Base-by-base conservation (phyloP, 139 green algal species). In the Chlamydomonas eustigma region DNA sequence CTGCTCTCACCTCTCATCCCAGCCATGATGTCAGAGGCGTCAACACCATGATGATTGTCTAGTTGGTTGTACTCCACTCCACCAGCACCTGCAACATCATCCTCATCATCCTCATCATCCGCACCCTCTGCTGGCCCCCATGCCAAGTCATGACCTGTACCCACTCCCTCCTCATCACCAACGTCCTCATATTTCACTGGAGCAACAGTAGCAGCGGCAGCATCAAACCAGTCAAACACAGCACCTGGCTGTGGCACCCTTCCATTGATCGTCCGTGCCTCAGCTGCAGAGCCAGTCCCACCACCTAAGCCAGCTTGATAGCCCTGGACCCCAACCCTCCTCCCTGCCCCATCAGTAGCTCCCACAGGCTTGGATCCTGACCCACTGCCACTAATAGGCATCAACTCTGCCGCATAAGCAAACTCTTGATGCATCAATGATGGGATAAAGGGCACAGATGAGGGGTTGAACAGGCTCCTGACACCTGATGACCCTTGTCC, bases 181-280 rank as follows among this genome's bases (percentile, higher is more conserved):
- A 39, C 39, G 34, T 63, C 5, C 31, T 76, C n/a, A 76, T 68
- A 5, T 5, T 22, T 32, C 58, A 32, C 73, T n/a, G n/a, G n/a
- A n/a, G n/a, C n/a, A 34, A 12, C 51, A n/a, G 37, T 77, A 50
- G 83, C 79, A 25, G 83, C 83, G 8, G 64, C 77, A 3, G 77
- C 77, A 58, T 83, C 84, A 4, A 44, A 5, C 35, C 66, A 76
- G 35, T 88, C 84, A 64, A 88, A 71, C 35, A 85, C 75, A 1
- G n/a, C n/a, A n/a, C n/a, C n/a, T n/a, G n/a, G n/a, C n/a, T n/a
- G n/a, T n/a, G n/a, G n/a, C n/a, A n/a, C n/a, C n/a, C n/a, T n/a
- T n/a, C n/a, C n/a, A n/a, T n/a, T n/a, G n/a, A n/a, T n/a, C n/a
- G n/a, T n/a, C n/a, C n/a, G n/a, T n/a, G n/a, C n/a, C n/a, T n/a